These are phyloP conservation scores for Neonectria neomacrospora DNA, from an alignment of 2,329 filamentous ascomycete genomes.

Conservation along the genomic window DNA sequence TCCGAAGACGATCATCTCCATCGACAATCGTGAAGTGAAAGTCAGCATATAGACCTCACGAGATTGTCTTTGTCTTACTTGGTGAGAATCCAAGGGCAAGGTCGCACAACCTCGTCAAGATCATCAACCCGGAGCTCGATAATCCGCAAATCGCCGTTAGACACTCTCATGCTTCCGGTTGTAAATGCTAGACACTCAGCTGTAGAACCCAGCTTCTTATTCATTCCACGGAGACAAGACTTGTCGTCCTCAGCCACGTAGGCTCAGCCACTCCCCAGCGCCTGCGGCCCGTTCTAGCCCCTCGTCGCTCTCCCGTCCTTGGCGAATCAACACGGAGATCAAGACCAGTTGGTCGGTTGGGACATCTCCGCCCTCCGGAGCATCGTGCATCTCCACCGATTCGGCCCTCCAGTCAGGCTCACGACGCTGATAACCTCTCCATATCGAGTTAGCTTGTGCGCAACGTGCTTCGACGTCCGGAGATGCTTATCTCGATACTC, in stretches of 20 bases:
- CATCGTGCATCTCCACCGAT: slow-evolving; percentile 27
- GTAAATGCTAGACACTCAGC: background rate
- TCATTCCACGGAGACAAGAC: background rate
- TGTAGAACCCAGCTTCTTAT: slow-evolving; percentile 2
- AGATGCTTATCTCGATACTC: slow-evolving; percentile 33
- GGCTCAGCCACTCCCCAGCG: slow-evolving; percentile 26
- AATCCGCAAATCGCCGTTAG: background rate
- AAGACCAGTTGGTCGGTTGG: slow-evolving; percentile 25
- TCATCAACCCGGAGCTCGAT: background rate
- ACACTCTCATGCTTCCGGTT: background rate
- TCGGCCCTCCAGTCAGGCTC: slow-evolving; percentile 28
- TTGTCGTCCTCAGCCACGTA: slow-evolving; percentile 22
- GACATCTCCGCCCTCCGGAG: slow-evolving; percentile 43
- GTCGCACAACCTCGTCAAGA: background rate
- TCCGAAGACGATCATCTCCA: background rate
- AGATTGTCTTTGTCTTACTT: background rate
- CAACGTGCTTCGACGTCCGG: slow-evolving; percentile 40
- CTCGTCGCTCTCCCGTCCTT: slow-evolving; percentile 33
- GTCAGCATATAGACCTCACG: background rate
- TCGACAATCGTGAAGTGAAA: background rate
- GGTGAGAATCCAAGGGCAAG: background rate
- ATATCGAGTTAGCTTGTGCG: slow-evolving; percentile 33
- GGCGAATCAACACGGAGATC: slow-evolving; percentile 38
- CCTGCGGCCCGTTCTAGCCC: slow-evolving; percentile 32
- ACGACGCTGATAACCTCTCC: slow-evolving; percentile 29